phyloP scores from a whole-genome alignment of 306 rosid genomes.

The Quercus ilex region DNA sequence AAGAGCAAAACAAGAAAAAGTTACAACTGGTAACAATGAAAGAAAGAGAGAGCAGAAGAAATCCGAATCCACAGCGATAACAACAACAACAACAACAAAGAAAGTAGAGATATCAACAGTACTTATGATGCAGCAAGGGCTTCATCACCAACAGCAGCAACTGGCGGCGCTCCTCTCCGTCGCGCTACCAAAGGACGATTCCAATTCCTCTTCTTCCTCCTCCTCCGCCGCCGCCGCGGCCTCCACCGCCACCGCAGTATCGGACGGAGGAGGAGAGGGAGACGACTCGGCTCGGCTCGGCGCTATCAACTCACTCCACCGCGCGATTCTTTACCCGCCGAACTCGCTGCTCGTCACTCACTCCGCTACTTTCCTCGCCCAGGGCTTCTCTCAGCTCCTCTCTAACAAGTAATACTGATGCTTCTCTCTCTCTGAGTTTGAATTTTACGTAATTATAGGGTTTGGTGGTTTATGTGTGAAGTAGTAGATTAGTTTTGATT shows the following conservation, averaged over 20 bases:
- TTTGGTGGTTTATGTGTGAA: background rate
- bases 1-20: background rate
- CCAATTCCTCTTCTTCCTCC: conserved; percentile 15
- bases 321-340: conserved; percentile 75
- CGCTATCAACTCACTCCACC: conserved; percentile 82
- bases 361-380: conserved; percentile 84
- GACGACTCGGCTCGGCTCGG: conserved; percentile 67
- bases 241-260: background rate
- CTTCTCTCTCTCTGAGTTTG: background rate
- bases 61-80: conserved; percentile 13
- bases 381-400: conserved; percentile 82
- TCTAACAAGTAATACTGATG: conserved; percentile 57
- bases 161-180: conserved; percentile 81
- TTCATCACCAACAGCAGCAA: conserved; percentile 83
- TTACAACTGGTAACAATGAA: background rate
- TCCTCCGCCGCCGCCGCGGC: conserved; percentile 6
- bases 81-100: background rate
- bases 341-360: conserved; percentile 83
- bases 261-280: conserved; percentile 19
- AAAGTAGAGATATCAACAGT: background rate
- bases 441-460: background rate
- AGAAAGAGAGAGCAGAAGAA: conserved; percentile 7
- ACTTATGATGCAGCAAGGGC: conserved; percentile 75
- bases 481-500: background rate
- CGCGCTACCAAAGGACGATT: conserved; percentile 66